Evolutionary conservation across 2,329 filamentous ascomycete species (phyloP), one percentile per base, ranked within the genome.

Genomic region (Claviceps digitariae): DNA sequence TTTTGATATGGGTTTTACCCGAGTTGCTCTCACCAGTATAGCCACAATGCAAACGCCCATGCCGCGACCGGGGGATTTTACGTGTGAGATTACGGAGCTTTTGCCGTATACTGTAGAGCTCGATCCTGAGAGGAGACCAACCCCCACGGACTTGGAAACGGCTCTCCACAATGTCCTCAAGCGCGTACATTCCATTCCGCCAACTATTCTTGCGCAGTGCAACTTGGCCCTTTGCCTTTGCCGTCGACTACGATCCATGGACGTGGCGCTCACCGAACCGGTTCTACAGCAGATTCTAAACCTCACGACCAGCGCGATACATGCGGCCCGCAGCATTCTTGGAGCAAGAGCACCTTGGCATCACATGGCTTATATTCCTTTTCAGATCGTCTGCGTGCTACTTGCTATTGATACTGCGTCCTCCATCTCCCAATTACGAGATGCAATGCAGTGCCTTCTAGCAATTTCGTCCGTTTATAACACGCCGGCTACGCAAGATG

Each of bases 331-430:
- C 6, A 63, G 62, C 6, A 72, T 80, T 60, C 65, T 75, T 0
- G 66, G 69, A 2, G 62, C 64, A 10, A 66, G 67, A 13, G 67
- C 68, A 2, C 77, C 78, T 0, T 82, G 78, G 78, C 79, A 81
- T 58, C 78, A 82, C 54, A 72, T 78, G 47, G 76, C 76, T 29
- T 81, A 82, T 49, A 74, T 81, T 0, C 78, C 78, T 0, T 82
- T 82, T 56, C 78, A 81, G 52, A 72, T 78, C 0, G 69, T 81
- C 31, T 81, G 78, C 55, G 69, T 77, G 0, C 64, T 81, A 5
- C 66, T 82, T 1, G 75, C 75, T 0, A 76, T 81, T 49, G 78
- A 82, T 50, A 78, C 69, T 0, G 68, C 69, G 0, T 67, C 75
- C 0, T 74, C 74, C 0, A 64, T 79, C 0, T 65, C 67, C 0